Evolutionary conservation across 352 stramenopile genomes (phyloP).

Genomic region (Pythium grandisporangium): DNA sequence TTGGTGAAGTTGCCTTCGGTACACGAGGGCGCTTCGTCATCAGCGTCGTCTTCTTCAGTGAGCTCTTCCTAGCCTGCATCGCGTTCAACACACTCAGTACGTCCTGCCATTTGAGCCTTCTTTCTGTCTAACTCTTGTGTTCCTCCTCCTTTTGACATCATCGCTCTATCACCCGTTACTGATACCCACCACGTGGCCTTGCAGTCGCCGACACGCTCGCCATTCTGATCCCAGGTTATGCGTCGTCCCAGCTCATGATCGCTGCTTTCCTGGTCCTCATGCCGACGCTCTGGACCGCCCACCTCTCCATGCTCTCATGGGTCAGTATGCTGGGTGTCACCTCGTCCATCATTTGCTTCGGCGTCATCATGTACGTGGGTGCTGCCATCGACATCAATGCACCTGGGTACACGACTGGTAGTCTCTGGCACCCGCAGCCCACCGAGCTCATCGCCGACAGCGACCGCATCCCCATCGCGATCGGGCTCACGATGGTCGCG

Average conservation of each 20-base stretch:
- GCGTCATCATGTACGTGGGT: constrained; percentile 67
- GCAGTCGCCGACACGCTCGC: constrained; percentile 70
- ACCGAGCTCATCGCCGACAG: constrained; percentile 50
- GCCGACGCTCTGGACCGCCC: constrained; percentile 72
- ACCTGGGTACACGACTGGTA: constrained; percentile 32
- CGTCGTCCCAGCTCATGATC: constrained; percentile 46
- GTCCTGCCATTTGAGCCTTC: constrained; percentile 3
- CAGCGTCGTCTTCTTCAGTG: constrained; percentile 70
- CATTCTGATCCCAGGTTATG: constrained; percentile 55
- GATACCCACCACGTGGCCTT: neutral
- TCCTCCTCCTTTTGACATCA: neutral
- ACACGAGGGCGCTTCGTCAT: constrained; percentile 56
- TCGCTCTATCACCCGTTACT: neutral
- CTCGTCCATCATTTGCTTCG: constrained; percentile 74
- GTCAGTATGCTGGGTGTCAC: constrained; percentile 82
- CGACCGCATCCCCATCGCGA: constrained; percentile 65
- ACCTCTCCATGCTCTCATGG: constrained; percentile 77
- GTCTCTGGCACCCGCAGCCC: constrained; percentile 48
- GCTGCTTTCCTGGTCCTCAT: constrained; percentile 64
- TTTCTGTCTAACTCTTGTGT: neutral
- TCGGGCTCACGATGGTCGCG: constrained; percentile 82
- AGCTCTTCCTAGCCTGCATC: constrained; percentile 67
- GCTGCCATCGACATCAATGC: constrained; percentile 38
- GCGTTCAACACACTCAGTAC: constrained; percentile 80
- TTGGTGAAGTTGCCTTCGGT: constrained; percentile 74